Percentiles rank a stretch among this genome's conserved stretches.
Conservation (phyloP, 2,329 filamentous ascomycete species). For the Ceratocystis papillata region DNA sequence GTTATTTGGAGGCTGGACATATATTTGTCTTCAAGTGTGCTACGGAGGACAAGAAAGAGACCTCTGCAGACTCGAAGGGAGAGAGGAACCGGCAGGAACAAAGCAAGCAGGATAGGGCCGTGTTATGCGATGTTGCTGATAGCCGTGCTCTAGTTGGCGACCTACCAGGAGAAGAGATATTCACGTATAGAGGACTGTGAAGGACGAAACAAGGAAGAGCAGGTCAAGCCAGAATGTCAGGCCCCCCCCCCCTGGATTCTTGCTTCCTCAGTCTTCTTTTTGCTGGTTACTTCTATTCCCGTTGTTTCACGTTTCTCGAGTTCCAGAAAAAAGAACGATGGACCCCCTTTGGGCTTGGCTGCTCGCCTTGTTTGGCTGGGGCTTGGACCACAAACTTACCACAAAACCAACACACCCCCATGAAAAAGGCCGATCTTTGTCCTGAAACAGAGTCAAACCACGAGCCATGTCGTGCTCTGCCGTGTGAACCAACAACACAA, state of each 20-base stretch:
- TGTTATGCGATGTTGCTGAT: not conserved
- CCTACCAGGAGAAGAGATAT: no score
- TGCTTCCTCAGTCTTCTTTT: not conserved
- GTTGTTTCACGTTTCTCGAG: constrained; percentile 2
- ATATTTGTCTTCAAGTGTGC: not conserved
- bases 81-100: not conserved
- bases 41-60: not conserved
- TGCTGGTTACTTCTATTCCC: not conserved
- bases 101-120: not conserved
- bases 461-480: not conserved
- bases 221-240: not conserved
- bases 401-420: not conserved
- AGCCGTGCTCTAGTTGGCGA: not conserved
- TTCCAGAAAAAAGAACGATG: not conserved
- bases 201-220: no score
- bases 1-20: no score
- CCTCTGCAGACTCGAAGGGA: not conserved
- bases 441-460: constrained; percentile 14
- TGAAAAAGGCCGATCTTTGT: not conserved
- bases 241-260: not conserved
- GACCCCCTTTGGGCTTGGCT: not conserved
- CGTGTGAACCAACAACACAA: no score
- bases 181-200: no score
- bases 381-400: not conserved
- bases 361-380: not conserved